phyloP scores from a whole-genome alignment of 129 eudicot species.

The Pseudognaphalium luteoalbum region DNA sequence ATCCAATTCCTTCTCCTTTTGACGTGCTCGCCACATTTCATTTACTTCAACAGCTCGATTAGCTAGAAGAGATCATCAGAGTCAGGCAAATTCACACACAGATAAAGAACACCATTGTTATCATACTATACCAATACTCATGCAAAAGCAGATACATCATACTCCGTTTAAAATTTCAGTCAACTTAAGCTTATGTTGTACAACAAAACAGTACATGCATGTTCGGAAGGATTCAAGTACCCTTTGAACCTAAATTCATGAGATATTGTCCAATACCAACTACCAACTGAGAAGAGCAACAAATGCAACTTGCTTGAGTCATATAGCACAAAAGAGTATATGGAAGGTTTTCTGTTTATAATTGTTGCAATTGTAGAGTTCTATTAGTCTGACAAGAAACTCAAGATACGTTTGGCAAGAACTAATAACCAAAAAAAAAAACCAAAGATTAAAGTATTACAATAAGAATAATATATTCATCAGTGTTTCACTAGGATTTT shows the following conservation, averaged over 20 bases:
- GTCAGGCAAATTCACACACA: background rate
- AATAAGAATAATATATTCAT: too few species aligned
- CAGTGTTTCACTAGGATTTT: background rate
- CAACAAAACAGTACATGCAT: background rate
- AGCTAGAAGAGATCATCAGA: constrained; percentile 40
- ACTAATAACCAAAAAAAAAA: background rate
- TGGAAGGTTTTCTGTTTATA: background rate
- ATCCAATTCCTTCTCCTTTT: constrained; percentile 78
- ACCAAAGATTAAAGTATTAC: background rate
- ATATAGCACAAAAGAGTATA: background rate
- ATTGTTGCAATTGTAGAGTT: background rate
- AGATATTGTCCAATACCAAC: background rate
- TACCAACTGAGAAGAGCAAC: background rate
- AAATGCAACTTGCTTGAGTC: background rate
- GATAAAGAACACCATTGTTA: background rate
- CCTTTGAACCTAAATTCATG: background rate
- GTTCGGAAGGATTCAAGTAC: background rate
- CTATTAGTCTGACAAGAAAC: background rate
- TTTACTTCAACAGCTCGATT: constrained; percentile 82
- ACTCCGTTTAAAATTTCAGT: background rate
- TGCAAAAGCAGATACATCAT: background rate
- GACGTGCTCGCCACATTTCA: constrained; percentile 88
- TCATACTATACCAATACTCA: background rate
- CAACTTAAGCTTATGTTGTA: background rate
- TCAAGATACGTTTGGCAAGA: background rate